Evolutionary conservation across 2,329 filamentous ascomycete species (phyloP).

Genomic region (Tolypocladium guangdongense): DNA sequence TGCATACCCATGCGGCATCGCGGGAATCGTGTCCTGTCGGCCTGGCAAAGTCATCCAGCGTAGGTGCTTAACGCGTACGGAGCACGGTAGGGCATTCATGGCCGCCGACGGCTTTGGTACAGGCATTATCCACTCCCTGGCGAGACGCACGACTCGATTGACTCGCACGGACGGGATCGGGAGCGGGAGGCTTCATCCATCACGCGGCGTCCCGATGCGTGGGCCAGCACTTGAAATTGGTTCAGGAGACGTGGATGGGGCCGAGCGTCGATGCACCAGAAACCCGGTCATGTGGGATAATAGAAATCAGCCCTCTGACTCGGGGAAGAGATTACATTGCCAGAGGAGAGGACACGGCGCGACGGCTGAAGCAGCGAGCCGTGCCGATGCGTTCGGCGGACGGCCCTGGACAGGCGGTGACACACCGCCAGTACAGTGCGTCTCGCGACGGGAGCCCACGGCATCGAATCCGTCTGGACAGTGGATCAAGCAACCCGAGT

Average conservation of each 20-base stretch:
- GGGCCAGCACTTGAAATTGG: slow-evolving; percentile 3
- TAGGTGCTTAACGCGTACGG: neutral
- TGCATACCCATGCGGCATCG: neutral
- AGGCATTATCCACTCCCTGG: neutral
- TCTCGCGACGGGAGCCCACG: neutral
- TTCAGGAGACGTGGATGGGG: slow-evolving; percentile 1
- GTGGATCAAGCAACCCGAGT: no score
- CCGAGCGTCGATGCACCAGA: neutral
- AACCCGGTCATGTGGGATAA: neutral
- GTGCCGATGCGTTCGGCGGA: slow-evolving; percentile 10
- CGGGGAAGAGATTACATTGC: slow-evolving; percentile 15
- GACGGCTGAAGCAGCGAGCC: slow-evolving; percentile 10
- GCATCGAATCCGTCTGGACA: neutral
- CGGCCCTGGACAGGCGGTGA: slow-evolving; percentile 6
- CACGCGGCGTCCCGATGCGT: neutral
- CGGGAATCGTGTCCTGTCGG: neutral
- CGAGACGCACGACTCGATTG: neutral
- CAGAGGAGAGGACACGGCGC: neutral
- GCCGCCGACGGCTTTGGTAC: neutral
- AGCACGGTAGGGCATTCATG: neutral
- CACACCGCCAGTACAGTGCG: slow-evolving; percentile 15
- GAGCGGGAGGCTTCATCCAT: slow-evolving; percentile 1
- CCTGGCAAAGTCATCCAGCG: neutral
- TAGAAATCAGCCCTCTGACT: slow-evolving; percentile 15
- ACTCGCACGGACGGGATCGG: neutral